A percentile compares a stretch with the other conserved stretches of the same genome.
Conservation (phyloP, 768 basidiomycete genomes). For the Naganishia randhawae region DNA sequence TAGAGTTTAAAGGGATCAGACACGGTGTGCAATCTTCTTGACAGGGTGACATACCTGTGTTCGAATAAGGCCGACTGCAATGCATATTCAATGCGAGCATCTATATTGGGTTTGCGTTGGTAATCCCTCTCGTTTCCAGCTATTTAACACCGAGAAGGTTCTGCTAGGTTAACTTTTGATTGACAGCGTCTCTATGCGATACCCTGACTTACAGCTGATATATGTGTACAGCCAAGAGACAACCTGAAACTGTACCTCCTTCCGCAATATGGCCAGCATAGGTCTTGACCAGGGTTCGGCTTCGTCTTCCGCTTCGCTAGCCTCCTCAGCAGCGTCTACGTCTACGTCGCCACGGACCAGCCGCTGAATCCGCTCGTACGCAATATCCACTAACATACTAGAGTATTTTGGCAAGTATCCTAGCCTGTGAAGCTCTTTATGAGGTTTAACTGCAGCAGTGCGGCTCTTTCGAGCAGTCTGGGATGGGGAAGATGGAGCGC, state of each 20-base stretch:
- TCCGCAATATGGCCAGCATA: conserved; percentile 55
- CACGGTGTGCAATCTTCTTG: background rate
- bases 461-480: background rate
- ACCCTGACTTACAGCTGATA: conserved; percentile 1
- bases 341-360: conserved; percentile 63
- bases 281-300: conserved; percentile 52
- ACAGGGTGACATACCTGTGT: conserved; percentile 60
- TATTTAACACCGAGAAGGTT: conserved; percentile 24
- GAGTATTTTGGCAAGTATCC: conserved; percentile 42
- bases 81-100: conserved; percentile 81
- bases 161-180: background rate
- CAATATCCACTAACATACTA: conserved; percentile 67
- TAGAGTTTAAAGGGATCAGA: conserved; percentile 3
- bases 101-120: conserved; percentile 62
- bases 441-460: conserved; percentile 34
- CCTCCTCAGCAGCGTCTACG: background rate
- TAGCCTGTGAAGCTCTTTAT: conserved; percentile 36
- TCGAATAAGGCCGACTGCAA: conserved; percentile 87
- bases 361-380: conserved; percentile 77
- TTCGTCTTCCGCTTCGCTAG: conserved; percentile 62
- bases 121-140: conserved; percentile 51
- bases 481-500: conserved; percentile 15
- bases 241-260: conserved; percentile 54
- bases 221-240: conserved; percentile 29
- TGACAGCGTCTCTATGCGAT: background rate